Percentiles rank a stretch among this genome's conserved stretches.
phyloP scores from a whole-genome alignment of 2,329 filamentous ascomycete genomes.

The Pleurostoma richardsiae region DNA sequence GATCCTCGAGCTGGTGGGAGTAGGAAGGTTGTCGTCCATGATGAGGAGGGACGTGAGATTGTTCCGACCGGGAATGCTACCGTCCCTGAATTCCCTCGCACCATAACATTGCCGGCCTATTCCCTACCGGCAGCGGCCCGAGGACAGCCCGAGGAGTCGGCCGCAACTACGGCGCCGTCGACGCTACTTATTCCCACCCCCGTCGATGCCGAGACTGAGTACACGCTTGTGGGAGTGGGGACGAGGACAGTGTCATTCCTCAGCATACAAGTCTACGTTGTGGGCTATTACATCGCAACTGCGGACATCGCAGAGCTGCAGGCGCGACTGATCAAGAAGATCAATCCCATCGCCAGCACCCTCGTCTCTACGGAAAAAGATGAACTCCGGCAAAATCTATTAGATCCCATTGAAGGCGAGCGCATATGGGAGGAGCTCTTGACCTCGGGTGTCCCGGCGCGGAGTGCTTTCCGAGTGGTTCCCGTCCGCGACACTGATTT shows the following conservation, averaged over 20 bases:
- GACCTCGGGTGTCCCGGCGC: conserved; percentile 55
- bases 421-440: conserved; percentile 72
- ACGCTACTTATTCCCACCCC: conserved; percentile 13
- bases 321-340: conserved; percentile 65
- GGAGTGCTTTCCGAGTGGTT: conserved; percentile 76
- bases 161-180: conserved; percentile 18
- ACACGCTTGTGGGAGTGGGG: conserved; percentile 83
- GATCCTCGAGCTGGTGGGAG: conserved; percentile 44
- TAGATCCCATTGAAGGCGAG: conserved; percentile 65
- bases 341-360: conserved; percentile 75
- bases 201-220: conserved; percentile 54
- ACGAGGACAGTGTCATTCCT: conserved; percentile 88
- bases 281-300: conserved; percentile 86
- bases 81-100: conserved; percentile 75
- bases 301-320: conserved; percentile 79
- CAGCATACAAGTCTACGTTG: conserved; percentile 87
- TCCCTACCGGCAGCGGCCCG: conserved; percentile 11
- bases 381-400: conserved; percentile 60
- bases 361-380: conserved; percentile 80
- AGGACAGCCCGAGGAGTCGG: conserved; percentile 10
- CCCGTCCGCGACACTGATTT: conserved; percentile 95
- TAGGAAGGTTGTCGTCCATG: conserved; percentile 57
- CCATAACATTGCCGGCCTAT: conserved; percentile 55
- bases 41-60: conserved; percentile 66
- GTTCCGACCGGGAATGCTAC: conserved; percentile 76